phyloP scores from a whole-genome alignment of 2,329 filamentous ascomycete species.

The Dothideomycetidae sp. region DNA sequence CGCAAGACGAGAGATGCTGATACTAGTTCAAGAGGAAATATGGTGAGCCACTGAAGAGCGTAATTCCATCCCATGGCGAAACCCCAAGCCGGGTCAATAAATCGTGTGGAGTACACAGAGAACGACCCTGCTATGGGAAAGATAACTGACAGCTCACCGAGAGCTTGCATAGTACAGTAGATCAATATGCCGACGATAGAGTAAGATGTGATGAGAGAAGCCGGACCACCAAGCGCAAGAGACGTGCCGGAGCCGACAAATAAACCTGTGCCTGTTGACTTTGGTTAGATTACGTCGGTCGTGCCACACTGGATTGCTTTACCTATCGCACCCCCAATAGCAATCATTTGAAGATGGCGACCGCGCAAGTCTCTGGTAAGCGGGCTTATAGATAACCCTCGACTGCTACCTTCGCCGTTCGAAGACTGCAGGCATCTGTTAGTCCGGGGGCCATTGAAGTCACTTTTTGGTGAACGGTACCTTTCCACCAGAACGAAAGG shows the following conservation, averaged over 20 bases:
- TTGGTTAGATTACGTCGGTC: too few relatives aligned
- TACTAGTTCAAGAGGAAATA: constrained; percentile 74
- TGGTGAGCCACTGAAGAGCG: constrained; percentile 73
- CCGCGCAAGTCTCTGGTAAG: constrained; percentile 63
- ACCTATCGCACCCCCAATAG: constrained; percentile 73
- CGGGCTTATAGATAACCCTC: constrained; percentile 47
- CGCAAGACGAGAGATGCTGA: constrained; percentile 71
- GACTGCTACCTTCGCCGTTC: not conserved
- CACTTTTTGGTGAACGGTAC: not conserved
- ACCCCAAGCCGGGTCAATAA: constrained; percentile 71
- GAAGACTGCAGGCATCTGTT: too few relatives aligned
- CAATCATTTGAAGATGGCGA: constrained; percentile 92
- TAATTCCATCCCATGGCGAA: constrained; percentile 40
- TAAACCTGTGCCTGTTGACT: constrained; percentile 20
- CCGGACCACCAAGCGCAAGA: constrained; percentile 20
- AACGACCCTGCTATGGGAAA: constrained; percentile 90
- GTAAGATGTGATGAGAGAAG: constrained; percentile 17
- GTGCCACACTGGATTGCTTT: too few relatives aligned
- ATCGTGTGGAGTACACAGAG: constrained; percentile 79
- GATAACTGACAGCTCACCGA: constrained; percentile 80
- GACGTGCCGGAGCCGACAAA: constrained; percentile 23
- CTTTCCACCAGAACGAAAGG: not conserved
- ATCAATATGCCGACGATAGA: constrained; percentile 69
- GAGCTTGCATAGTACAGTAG: constrained; percentile 79
- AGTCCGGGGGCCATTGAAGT: too few relatives aligned